These are phyloP conservation scores for Populus hybrid DNA, from an alignment of 441 rosid genomes.

Conservation along the genomic window DNA sequence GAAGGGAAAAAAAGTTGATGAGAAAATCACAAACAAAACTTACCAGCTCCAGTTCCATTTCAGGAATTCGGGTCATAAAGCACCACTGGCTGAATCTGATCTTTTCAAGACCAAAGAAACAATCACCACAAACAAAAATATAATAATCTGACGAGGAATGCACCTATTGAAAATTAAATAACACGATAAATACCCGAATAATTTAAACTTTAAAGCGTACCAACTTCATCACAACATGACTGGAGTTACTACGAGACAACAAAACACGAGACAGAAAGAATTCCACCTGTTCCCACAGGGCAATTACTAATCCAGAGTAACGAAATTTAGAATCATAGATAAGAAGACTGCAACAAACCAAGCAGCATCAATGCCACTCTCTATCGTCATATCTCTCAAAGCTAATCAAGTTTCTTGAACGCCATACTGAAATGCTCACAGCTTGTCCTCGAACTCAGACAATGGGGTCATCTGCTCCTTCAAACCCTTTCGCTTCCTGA, in stretches of 20 bases:
- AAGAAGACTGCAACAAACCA: background rate
- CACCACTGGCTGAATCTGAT: too few species aligned
- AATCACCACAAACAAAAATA: too few species aligned
- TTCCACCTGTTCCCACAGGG: background rate
- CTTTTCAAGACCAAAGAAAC: too few species aligned
- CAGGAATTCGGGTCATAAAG: too few species aligned
- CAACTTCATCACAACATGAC: background rate
- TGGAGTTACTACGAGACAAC: background rate
- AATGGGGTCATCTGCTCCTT: conserved; percentile 49
- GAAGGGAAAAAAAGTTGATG: too few species aligned
- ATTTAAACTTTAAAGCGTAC: background rate
- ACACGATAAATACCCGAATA: background rate
- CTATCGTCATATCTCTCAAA: background rate
- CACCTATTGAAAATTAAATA: too few species aligned
- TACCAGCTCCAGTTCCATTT: too few species aligned
- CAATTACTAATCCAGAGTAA: background rate
- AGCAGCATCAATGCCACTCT: background rate
- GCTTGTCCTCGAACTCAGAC: conserved; percentile 42
- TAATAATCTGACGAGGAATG: too few species aligned
- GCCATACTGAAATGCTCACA: background rate
- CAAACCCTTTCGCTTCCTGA: conserved; percentile 57
- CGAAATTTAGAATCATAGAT: background rate
- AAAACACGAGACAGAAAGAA: background rate
- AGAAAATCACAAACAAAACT: too few species aligned
- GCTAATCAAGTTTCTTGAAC: background rate